Evolutionary conservation across 495 filamentous ascomycete genomes (phyloP).

Genomic region (Podospora pseudoanserina): DNA sequence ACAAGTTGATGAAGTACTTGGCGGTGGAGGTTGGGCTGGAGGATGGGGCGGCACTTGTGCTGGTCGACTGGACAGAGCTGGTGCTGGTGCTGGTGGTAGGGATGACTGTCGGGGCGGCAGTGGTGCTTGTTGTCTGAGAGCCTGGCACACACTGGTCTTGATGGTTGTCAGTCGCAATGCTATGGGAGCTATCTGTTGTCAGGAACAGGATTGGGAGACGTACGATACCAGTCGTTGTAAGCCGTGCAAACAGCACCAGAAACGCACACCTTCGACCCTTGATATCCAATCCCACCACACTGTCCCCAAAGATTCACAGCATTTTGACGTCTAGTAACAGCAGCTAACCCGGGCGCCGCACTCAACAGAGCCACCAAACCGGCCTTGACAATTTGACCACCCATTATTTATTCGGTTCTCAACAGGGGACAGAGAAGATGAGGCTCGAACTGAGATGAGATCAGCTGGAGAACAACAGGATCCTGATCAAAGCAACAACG

Average conservation of each 20-base stretch:
- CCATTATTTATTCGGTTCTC: slow-evolving; percentile 6
- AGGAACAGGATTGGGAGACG: background rate
- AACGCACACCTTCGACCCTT: slow-evolving; percentile 17
- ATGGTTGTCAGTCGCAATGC: background rate
- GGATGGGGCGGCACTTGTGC: slow-evolving; percentile 4
- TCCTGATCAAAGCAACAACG: background rate
- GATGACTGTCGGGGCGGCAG: background rate
- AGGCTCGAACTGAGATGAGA: background rate
- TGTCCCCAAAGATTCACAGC: slow-evolving; percentile 10
- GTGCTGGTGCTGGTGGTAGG: background rate
- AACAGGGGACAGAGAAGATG: background rate
- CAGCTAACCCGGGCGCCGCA: slow-evolving; percentile 9
- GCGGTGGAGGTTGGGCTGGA: slow-evolving; percentile 7
- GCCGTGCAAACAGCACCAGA: slow-evolving; percentile 19
- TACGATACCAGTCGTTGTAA: slow-evolving; percentile 25
- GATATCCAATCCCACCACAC: slow-evolving; percentile 23
- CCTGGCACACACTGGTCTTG: slow-evolving; percentile 24
- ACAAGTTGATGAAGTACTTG: slow-evolving; percentile 38
- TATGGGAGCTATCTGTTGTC: background rate
- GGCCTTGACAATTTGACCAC: slow-evolving; percentile 5
- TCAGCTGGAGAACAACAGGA: background rate
- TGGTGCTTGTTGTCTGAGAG: background rate
- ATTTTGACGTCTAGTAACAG: background rate
- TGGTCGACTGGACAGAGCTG: slow-evolving; percentile 6
- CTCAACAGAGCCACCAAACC: slow-evolving; percentile 16